A percentile compares a stretch with the other conserved stretches of the same genome.
These are phyloP conservation scores for Astraeus odoratus DNA, from an alignment of 768 basidiomycete species.

Conservation along the genomic window DNA sequence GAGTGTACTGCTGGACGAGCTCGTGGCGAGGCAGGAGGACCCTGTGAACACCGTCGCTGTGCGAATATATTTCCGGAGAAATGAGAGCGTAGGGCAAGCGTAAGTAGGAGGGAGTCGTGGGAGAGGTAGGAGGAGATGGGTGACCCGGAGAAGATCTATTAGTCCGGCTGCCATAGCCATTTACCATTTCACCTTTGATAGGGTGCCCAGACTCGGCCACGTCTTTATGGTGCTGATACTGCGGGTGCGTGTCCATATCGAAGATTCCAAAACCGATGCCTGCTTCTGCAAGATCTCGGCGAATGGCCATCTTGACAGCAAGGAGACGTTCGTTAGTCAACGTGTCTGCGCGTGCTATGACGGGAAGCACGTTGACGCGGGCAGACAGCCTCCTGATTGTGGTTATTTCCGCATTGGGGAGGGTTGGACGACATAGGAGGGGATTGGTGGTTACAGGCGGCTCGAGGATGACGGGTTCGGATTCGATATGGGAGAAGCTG, in stretches of 20 bases:
- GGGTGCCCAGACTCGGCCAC: constrained; percentile 35
- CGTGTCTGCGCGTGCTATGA: constrained; percentile 75
- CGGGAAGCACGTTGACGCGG: constrained; percentile 83
- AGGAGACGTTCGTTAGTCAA: constrained; percentile 77
- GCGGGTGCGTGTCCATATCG: constrained; percentile 59
- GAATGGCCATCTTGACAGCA: constrained; percentile 72
- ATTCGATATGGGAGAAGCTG: constrained; percentile 65
- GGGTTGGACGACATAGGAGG: constrained; percentile 55
- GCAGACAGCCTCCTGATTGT: constrained; percentile 74
- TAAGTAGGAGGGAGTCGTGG: constrained; percentile 50
- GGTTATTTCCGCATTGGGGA: constrained; percentile 65
- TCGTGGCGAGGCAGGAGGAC: constrained; percentile 58
- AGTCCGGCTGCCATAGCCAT: constrained; percentile 43
- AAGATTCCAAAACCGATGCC: constrained; percentile 90
- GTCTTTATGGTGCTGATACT: constrained; percentile 37
- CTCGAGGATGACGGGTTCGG: constrained; percentile 74
- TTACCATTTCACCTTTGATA: constrained; percentile 45
- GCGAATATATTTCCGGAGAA: constrained; percentile 77
- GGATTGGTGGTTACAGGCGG: constrained; percentile 73
- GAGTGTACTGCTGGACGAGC: constrained; percentile 67
- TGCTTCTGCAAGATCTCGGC: constrained; percentile 73
- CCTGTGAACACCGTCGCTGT: constrained; percentile 71
- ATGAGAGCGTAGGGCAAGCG: constrained; percentile 80
- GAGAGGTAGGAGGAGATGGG: constrained; percentile 63
- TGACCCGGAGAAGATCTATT: constrained; percentile 46